Conservation (phyloP, 306 rosid species). For the Vigna reflexopilosa region DNA sequence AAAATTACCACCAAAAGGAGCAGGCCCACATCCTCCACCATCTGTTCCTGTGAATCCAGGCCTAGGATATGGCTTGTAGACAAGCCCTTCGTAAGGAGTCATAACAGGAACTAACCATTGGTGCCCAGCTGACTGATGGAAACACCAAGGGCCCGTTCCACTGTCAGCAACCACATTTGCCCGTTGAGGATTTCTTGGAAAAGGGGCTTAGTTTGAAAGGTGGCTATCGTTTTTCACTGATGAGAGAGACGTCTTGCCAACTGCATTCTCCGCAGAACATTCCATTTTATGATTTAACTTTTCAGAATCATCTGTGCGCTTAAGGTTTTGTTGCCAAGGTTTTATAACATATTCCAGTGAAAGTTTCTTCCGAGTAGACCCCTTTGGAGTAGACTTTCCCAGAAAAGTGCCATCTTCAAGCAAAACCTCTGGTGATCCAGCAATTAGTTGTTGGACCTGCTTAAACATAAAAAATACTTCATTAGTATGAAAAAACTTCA, state of each 20-base stretch:
- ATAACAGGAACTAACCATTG: conserved; percentile 90
- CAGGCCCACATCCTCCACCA: conserved; percentile 75
- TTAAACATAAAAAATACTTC: conserved; percentile 39
- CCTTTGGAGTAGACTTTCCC: conserved; percentile 64
- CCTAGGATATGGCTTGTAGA: conserved; percentile 86
- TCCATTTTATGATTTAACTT: conserved; percentile 71
- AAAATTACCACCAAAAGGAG: conserved; percentile 57
- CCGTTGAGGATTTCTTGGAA: conserved; percentile 58
- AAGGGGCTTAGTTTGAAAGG: conserved; percentile 59
- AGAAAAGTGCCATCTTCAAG: conserved; percentile 71
- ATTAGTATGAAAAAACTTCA: conserved; percentile 14
- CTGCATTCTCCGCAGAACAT: conserved; percentile 88
- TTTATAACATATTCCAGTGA: conserved; percentile 55
- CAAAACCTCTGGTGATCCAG: conserved; percentile 84
- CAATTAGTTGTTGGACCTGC: conserved; percentile 94
- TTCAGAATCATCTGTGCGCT: conserved; percentile 63
- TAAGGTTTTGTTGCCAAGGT: conserved; percentile 46
- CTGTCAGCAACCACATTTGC: conserved; percentile 54
- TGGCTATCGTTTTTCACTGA: conserved; percentile 63
- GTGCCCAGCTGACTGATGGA: conserved; percentile 76
- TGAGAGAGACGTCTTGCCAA: conserved; percentile 70
- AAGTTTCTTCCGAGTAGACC: conserved; percentile 61
- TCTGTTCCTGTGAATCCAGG: conserved; percentile 69
- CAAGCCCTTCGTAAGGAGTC: conserved; percentile 93
- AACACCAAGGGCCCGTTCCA: conserved; percentile 71